Percentiles rank a stretch among this genome's conserved stretches.
Evolutionary conservation across 2,329 filamentous ascomycete species (phyloP).

Genomic region (Sarocladium kiliense): DNA sequence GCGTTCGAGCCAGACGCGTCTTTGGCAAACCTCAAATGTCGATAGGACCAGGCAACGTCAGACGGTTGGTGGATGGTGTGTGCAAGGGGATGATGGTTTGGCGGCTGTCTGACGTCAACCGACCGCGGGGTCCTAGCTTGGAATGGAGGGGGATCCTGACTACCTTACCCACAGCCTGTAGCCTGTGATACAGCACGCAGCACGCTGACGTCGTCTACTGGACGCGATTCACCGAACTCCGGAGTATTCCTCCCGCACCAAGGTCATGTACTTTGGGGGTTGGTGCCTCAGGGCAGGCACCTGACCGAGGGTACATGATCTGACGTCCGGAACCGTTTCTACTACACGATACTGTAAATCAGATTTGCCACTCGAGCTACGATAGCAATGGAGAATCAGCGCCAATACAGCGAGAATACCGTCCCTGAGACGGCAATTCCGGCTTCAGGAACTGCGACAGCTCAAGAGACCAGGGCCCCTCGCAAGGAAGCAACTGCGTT

Average conservation of each 20-base stretch:
- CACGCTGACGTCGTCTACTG: not conserved
- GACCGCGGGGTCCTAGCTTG: not conserved
- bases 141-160: not conserved
- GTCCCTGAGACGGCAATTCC: not conserved
- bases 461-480: not conserved
- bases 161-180: too few relatives aligned
- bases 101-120: not conserved
- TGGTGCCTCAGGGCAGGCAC: not conserved
- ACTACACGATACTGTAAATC: too few relatives aligned
- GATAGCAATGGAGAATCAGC: not conserved
- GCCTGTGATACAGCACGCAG: too few relatives aligned
- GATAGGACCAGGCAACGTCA: not conserved
- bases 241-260: not conserved
- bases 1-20: not conserved
- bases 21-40: not conserved
- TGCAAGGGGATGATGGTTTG: not conserved
- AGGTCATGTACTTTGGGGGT: not conserved
- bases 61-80: not conserved
- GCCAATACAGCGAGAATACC: not conserved
- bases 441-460: not conserved
- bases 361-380: too few relatives aligned
- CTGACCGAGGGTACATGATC: too few relatives aligned
- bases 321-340: too few relatives aligned
- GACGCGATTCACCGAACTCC: not conserved
- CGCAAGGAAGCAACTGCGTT: not conserved